A percentile compares a stretch with the other conserved stretches of the same genome.
These are phyloP conservation scores for Drosera spatulata DNA, from an alignment of 179 eudicot species.

Conservation along the genomic window DNA sequence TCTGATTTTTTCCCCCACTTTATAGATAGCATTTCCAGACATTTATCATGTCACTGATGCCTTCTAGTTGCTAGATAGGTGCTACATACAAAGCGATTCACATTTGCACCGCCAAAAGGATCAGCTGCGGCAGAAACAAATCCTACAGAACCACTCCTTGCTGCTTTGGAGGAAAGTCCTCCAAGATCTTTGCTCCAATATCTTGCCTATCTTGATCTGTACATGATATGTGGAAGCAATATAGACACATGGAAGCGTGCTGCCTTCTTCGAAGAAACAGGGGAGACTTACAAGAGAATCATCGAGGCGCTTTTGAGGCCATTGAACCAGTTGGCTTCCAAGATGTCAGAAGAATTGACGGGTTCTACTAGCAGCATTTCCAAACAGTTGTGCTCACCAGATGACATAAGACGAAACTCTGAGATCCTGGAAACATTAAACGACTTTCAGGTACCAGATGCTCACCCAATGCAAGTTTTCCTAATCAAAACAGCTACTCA, in stretches of 20 bases:
- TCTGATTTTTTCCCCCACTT: too few species aligned
- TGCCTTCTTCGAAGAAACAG: conserved; percentile 91
- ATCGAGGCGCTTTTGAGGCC: conserved; percentile 65
- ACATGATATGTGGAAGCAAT: conserved; percentile 84
- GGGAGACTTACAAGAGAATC: conserved; percentile 83
- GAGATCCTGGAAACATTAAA: conserved; percentile 50
- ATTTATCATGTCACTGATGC: conserved; percentile 3
- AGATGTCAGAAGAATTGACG: conserved; percentile 53
- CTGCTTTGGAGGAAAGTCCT: conserved; percentile 59
- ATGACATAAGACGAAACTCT: conserved; percentile 27
- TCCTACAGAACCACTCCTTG: conserved; percentile 76
- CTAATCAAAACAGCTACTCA: background rate
- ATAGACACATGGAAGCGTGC: conserved; percentile 90
- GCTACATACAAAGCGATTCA: conserved; percentile 67
- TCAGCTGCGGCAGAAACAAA: conserved; percentile 83
- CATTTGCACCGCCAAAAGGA: conserved; percentile 88
- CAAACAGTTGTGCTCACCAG: conserved; percentile 53
- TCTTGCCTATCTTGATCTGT: conserved; percentile 86
- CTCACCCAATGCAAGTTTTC: background rate
- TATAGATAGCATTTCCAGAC: background rate
- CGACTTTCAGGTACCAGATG: conserved; percentile 66
- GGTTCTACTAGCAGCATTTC: conserved; percentile 44
- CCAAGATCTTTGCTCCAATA: conserved; percentile 61
- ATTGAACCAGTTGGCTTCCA: conserved; percentile 51
- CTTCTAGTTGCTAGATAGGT: conserved; percentile 31